Conservation (phyloP, 164 flowering plant species). For the Protea cynaroides region DNA sequence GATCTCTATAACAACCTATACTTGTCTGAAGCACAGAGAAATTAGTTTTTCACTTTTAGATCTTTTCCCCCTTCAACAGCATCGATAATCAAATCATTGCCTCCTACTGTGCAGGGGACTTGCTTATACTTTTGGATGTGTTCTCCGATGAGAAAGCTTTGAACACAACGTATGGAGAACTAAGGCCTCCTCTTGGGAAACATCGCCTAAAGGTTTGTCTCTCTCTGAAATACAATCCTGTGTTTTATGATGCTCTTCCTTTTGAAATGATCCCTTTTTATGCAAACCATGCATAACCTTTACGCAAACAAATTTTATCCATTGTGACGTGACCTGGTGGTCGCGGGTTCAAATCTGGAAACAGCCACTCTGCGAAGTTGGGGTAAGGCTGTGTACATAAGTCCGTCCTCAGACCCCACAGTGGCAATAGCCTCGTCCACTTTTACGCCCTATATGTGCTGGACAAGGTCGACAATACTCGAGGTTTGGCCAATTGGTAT, state of each 20-base stretch:
- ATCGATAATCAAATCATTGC: neutral
- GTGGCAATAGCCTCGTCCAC: too few species aligned
- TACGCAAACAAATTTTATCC: neutral
- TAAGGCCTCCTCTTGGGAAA: conserved; percentile 91
- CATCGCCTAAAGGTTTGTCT: conserved; percentile 76
- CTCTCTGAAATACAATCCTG: neutral
- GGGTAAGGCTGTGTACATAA: too few species aligned
- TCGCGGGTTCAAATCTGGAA: too few species aligned
- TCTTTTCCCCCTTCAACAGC: neutral
- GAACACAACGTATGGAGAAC: conserved; percentile 82
- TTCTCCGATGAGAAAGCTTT: conserved; percentile 64
- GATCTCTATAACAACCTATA: neutral
- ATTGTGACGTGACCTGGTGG: too few species aligned
- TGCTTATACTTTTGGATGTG: conserved; percentile 70
- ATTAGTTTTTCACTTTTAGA: neutral
- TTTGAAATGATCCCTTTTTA: neutral
- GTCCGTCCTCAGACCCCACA: too few species aligned
- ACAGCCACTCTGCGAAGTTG: too few species aligned
- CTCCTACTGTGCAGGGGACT: conserved; percentile 47
- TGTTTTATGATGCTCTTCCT: neutral
- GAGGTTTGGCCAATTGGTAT: neutral
- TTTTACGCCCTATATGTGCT: too few species aligned
- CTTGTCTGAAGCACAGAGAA: neutral
- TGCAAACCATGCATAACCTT: neutral
- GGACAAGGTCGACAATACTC: neutral